Base-by-base conservation (phyloP, 2,329 filamentous ascomycete species). In the Raffaelea arxii region DNA sequence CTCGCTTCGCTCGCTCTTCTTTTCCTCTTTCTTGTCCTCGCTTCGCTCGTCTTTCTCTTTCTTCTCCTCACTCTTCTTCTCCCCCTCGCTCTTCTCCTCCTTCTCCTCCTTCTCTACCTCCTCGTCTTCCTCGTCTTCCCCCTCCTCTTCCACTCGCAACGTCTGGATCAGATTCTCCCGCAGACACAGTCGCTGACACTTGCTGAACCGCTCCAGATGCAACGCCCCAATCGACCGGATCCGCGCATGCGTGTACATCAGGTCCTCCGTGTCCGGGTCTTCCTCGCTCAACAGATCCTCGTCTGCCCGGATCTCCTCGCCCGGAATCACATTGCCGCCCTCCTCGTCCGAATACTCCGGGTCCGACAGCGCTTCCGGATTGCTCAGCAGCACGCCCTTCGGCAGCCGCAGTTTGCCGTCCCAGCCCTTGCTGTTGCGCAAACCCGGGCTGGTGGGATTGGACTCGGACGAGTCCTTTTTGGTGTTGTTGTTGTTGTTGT, bases 191-290 rank as follows among this genome's bases (percentile, higher is more conserved):
- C 85, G 82, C 59, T 75, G 71, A 23, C 89, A 74, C 46, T 86
- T 78, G 49, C 72, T 75, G 68, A 98, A 97, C 50, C 92, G 81
- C 51, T 90, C 85, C 41, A 98, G 76, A n/a, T 71, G 78, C 21
- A 98, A 76, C 16, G 82, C 80, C 6, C 82, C 68, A 55, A 97
- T 84, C 25, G 86, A 90, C 21, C 75, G 68, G 58, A 98, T 77
- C 53, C 90, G 86, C 46, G 84, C 84, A 63, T 97, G 91, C n/a
- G 89, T 82, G 50, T 90, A 81, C 60, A 92, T 86, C 58, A 98
- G 91, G 58, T 94, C 87, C 66, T 90, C 71, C 2, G 71, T 75
- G 30, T 80, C 72, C 32, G 67, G 63, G 51, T 77, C 74, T 61
- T 82, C 78, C 54, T 72, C 72, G 50, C 81, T 74, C 35, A 82